A percentile compares a stretch with the other conserved stretches of the same genome.
phyloP scores from a whole-genome alignment of 805 yeast genomes.

The Alloascoidea africana region DNA sequence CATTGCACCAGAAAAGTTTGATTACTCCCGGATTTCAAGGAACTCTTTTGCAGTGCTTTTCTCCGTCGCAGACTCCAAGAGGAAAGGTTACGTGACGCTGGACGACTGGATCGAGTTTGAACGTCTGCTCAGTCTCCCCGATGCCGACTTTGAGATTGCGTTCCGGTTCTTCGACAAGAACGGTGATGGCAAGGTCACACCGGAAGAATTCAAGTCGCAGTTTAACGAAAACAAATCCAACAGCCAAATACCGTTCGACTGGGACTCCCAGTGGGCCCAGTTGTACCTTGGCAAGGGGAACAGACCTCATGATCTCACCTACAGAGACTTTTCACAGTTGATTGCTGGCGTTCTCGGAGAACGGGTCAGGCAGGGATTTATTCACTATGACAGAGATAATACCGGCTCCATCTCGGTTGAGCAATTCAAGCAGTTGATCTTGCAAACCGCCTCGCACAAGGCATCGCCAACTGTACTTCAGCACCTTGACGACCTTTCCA shows the following conservation, averaged over 20 bases:
- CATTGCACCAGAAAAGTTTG: slow-evolving; percentile 26
- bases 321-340: slow-evolving; percentile 28
- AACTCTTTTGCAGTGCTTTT: slow-evolving; percentile 60
- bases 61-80: slow-evolving; percentile 60
- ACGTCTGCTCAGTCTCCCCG: slow-evolving; percentile 33
- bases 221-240: slow-evolving; percentile 20
- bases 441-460: slow-evolving; percentile 23
- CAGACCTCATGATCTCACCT: slow-evolving; percentile 21
- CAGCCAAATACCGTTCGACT: slow-evolving; percentile 24
- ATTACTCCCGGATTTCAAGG: slow-evolving; percentile 36
- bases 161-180: slow-evolving; percentile 25
- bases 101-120: slow-evolving; percentile 68
- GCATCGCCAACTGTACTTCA: slow-evolving; percentile 22
- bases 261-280: slow-evolving; percentile 25
- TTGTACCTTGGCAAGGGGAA: slow-evolving; percentile 22
- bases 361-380: slow-evolving; percentile 28
- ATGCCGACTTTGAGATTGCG: slow-evolving; percentile 38
- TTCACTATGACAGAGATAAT: slow-evolving; percentile 18
- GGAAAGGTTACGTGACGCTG: slow-evolving; percentile 51
- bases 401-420: slow-evolving; percentile 24
- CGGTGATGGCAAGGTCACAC: slow-evolving; percentile 22
- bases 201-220: slow-evolving; percentile 20
- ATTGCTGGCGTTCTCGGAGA: slow-evolving; percentile 27
- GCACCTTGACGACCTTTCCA: slow-evolving; percentile 21
- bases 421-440: slow-evolving; percentile 22